Evolutionary conservation across 2,329 filamentous ascomycete species (phyloP), one percentile per base, ranked within the genome.

Genomic region (Colletotrichum orchidophilum): DNA sequence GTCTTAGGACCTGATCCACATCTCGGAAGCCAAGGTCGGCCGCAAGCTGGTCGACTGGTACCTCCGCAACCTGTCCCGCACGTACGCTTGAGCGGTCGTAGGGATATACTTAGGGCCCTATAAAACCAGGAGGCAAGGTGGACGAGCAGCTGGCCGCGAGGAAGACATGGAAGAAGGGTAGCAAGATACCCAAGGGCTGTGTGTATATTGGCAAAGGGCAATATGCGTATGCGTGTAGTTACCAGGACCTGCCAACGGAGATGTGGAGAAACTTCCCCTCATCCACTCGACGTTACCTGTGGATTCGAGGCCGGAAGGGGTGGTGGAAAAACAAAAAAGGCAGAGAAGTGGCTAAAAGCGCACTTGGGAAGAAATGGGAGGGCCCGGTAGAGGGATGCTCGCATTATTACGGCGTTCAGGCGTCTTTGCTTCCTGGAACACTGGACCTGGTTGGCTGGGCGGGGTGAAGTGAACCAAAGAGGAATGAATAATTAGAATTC

Each of bases 41-140:
- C 91, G 96, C 78, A 97, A 96, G 86, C 87, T 99, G 79, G 96
- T 99, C 75, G 96, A 99, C 85, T 99, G 96, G 96, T 99, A 99
- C 84, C 90, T 99, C 81, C 92, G 96, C 81, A 99, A 99, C 87
- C 87, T 99, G 79, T 94, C 95, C 72, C 92, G 96, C 82, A 97
- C 95, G 70, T 99, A 99, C 87, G 97, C 93, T 74, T 85, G 65
- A 70, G 52, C 59, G 53, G 46, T 35, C 33, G 24, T 55, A 53
- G 29, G 27, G 39, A 24, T 18, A 53, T 12, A 53, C 39, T 46
- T 21, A 15, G 39, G 13, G 64, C 33, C 49, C 71, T 64, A 62
- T 26, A 50, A 53, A 66, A 64, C 54, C 59, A 73, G 58, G 49
- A 59, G 62, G 60, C 61, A 59, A 68, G 39, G 54, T n/a, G 21